These are phyloP conservation scores for Polygonum aviculare DNA, from an alignment of 148 eudicot species.

Conservation along the genomic window DNA sequence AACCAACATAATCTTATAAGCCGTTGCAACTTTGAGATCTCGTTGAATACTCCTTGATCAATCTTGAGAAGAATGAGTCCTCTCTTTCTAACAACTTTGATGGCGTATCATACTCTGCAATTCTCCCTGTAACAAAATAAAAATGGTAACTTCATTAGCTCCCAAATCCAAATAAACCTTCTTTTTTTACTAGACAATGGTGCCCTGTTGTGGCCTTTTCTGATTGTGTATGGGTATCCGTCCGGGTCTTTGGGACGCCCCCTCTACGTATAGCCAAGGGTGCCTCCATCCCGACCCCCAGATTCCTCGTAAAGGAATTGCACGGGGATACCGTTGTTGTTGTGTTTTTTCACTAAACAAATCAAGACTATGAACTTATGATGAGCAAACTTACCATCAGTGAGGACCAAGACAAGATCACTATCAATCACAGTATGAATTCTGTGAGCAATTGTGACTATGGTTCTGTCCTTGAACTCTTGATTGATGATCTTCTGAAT, in stretches of 20 bases:
- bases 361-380: background rate
- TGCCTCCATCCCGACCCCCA: too few relatives aligned
- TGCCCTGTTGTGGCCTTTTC: too few relatives aligned
- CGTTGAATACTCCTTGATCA: slow-evolving; percentile 79
- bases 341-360: background rate
- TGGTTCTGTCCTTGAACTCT: slow-evolving; percentile 74
- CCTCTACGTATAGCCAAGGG: too few relatives aligned
- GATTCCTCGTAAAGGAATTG: too few relatives aligned
- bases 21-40: slow-evolving; percentile 59
- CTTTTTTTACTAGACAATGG: background rate
- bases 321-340: too few relatives aligned
- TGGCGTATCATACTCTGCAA: slow-evolving; percentile 86
- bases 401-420: slow-evolving; percentile 86
- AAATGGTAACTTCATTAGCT: background rate
- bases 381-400: slow-evolving; percentile 54
- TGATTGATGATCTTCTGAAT: slow-evolving; percentile 71
- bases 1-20: background rate
- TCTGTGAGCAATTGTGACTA: slow-evolving; percentile 95
- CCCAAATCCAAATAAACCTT: background rate
- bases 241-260: too few relatives aligned
- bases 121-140: slow-evolving; percentile 47
- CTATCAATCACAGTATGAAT: slow-evolving; percentile 94
- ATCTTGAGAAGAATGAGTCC: slow-evolving; percentile 80
- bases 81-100: slow-evolving; percentile 75
- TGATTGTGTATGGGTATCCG: too few relatives aligned